phyloP scores from a whole-genome alignment of 2,329 filamentous ascomycete species.

The Botrytis paeoniae region DNA sequence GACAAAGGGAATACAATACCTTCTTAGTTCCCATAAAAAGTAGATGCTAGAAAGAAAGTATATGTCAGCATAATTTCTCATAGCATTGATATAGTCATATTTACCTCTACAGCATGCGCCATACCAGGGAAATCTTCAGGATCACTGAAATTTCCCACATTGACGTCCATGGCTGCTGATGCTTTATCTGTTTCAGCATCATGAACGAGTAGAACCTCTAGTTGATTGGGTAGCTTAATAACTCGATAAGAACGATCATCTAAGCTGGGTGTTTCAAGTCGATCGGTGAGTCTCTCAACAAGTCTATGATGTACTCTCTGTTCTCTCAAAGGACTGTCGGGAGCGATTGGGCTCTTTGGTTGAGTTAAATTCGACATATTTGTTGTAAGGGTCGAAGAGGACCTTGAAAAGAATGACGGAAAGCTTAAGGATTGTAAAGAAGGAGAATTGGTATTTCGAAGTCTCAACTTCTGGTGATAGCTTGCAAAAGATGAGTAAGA shows the following conservation, averaged over 20 bases:
- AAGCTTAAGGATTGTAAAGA: constrained; percentile 3
- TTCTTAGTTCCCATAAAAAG: constrained; percentile 99
- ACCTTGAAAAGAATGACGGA: not conserved
- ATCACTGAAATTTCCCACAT: constrained; percentile 94
- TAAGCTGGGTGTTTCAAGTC: constrained; percentile 76
- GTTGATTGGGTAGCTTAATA: constrained; percentile 78
- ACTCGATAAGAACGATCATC: constrained; percentile 88
- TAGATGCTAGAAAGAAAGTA: constrained; percentile 46
- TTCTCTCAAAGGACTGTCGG: constrained; percentile 35
- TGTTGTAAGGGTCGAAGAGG: not conserved
- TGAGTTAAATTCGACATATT: constrained; percentile 37
- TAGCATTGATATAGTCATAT: constrained; percentile 23
- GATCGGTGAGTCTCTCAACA: constrained; percentile 56
- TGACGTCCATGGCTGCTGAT: constrained; percentile 90
- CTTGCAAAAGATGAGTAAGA: not conserved
- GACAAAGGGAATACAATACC: constrained; percentile 43
- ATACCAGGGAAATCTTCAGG: constrained; percentile 87
- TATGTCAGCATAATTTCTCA: constrained; percentile 43
- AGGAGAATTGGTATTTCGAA: not conserved
- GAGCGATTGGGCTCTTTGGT: constrained; percentile 34
- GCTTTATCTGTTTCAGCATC: constrained; percentile 96
- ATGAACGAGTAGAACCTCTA: constrained; percentile 90
- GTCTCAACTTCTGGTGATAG: not conserved
- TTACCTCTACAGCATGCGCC: constrained; percentile 81
- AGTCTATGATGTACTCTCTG: constrained; percentile 32